Conservation (phyloP, 2,329 filamentous ascomycete species). For the Cladosporium sp. region DNA sequence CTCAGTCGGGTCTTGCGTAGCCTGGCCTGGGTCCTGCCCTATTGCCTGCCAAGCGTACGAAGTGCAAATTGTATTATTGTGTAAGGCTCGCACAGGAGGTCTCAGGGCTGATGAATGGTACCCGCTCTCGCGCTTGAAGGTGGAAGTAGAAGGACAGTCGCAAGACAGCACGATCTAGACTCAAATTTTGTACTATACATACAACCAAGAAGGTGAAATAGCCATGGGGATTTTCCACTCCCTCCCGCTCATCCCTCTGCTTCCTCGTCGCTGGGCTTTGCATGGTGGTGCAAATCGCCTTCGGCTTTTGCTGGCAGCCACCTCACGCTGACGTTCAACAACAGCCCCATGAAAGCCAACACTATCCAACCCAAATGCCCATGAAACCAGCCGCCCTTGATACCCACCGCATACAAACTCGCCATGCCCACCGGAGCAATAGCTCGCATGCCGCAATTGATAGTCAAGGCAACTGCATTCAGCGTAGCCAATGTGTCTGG, state of each 20-base stretch:
- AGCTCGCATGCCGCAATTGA: slow-evolving; percentile 62
- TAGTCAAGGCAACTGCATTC: slow-evolving; percentile 67
- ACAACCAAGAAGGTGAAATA: neutral
- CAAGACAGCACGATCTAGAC: neutral
- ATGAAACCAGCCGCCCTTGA: slow-evolving; percentile 59
- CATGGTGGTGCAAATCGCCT: slow-evolving; percentile 26
- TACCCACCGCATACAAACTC: slow-evolving; percentile 67
- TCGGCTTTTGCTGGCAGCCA: slow-evolving; percentile 40
- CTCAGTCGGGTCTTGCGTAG: neutral
- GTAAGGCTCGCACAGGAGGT: neutral
- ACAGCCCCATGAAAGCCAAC: slow-evolving; percentile 44
- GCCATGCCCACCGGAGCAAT: slow-evolving; percentile 67
- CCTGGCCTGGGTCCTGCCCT: neutral
- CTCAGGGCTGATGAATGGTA: neutral
- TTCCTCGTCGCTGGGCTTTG: slow-evolving; percentile 17
- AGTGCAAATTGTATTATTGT: neutral
- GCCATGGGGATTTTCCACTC: neutral
- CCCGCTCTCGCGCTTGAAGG: neutral
- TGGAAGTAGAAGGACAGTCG: neutral
- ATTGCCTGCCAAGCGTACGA: neutral
- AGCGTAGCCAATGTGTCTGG: slow-evolving; percentile 66
- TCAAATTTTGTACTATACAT: neutral
- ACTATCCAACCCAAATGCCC: slow-evolving; percentile 69
- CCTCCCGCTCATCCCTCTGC: neutral
- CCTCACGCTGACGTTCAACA: slow-evolving; percentile 36